These are phyloP conservation scores for Phytophthora megakarya DNA, from an alignment of 352 stramenopile species.

Conservation along the genomic window DNA sequence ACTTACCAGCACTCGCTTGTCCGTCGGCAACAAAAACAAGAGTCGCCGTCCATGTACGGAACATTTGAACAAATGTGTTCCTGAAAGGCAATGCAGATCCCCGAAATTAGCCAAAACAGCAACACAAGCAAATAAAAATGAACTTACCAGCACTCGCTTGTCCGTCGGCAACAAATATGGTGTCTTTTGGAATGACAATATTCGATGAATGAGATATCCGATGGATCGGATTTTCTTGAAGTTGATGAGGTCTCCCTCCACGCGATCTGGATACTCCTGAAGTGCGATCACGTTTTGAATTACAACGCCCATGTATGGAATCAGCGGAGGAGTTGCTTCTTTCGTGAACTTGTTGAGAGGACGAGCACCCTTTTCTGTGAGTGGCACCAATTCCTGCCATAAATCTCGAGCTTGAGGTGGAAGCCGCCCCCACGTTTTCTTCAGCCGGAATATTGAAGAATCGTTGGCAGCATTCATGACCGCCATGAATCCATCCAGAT, in stretches of 20 bases:
- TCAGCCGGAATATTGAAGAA: conserved; percentile 85
- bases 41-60: conserved; percentile 63
- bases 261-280: conserved; percentile 80
- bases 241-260: conserved; percentile 83
- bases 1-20: conserved; percentile 84
- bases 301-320: conserved; percentile 86
- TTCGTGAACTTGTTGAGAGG: conserved; percentile 83
- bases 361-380: conserved; percentile 82
- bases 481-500: conserved; percentile 89
- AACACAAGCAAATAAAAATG: background rate
- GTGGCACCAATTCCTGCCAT: conserved; percentile 85
- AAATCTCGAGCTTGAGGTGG: conserved; percentile 69
- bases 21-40: conserved; percentile 73
- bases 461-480: conserved; percentile 91
- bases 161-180: conserved; percentile 81
- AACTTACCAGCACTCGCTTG: conserved; percentile 79
- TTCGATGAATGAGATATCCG: conserved; percentile 55
- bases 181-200: conserved; percentile 72
- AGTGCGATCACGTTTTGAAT: conserved; percentile 86
- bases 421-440: conserved; percentile 85
- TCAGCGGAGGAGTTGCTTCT: conserved; percentile 65
- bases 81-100: conserved; percentile 31
- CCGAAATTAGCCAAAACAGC: background rate
- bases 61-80: conserved; percentile 78
- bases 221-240: conserved; percentile 90